Percentiles rank a stretch among this genome's conserved stretches.
phyloP scores from a whole-genome alignment of 371 early-diverging fungal species.

The Chytridiales sp. region DNA sequence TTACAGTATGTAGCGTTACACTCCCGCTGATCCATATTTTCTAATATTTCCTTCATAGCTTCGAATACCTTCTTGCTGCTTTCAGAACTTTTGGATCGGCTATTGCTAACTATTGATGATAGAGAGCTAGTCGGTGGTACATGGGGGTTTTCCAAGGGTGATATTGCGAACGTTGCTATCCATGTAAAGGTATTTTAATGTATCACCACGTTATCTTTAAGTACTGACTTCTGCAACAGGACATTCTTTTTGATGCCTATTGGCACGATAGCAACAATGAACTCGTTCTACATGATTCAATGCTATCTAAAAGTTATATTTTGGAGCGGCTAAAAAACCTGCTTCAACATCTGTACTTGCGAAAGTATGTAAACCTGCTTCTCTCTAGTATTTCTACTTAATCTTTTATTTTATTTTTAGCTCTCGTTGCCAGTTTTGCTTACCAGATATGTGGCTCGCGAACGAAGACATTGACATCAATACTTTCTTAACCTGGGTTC shows the following conservation, averaged over 20 bases:
- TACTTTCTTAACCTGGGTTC: conserved; percentile 51
- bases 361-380: conserved; percentile 64
- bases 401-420: conserved; percentile 30
- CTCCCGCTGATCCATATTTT: not conserved
- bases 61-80: conserved; percentile 67
- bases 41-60: conserved; percentile 31
- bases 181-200: conserved; percentile 53
- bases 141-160: conserved; percentile 51
- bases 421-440: conserved; percentile 67
- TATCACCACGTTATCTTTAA: not conserved
- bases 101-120: conserved; percentile 77
- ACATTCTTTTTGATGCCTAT: conserved; percentile 23
- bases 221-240: conserved; percentile 11
- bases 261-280: conserved; percentile 15
- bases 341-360: conserved; percentile 75
- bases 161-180: conserved; percentile 56
- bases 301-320: conserved; percentile 3
- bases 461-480: conserved; percentile 57
- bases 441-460: conserved; percentile 75
- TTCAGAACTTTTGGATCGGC: conserved; percentile 70
- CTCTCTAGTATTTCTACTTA: conserved; percentile 13
- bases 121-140: conserved; percentile 72
- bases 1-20: not conserved
- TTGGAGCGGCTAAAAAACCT: conserved; percentile 59
- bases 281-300: not conserved